Conservation (phyloP, 768 basidiomycete species). For the Russula sp. region DNA sequence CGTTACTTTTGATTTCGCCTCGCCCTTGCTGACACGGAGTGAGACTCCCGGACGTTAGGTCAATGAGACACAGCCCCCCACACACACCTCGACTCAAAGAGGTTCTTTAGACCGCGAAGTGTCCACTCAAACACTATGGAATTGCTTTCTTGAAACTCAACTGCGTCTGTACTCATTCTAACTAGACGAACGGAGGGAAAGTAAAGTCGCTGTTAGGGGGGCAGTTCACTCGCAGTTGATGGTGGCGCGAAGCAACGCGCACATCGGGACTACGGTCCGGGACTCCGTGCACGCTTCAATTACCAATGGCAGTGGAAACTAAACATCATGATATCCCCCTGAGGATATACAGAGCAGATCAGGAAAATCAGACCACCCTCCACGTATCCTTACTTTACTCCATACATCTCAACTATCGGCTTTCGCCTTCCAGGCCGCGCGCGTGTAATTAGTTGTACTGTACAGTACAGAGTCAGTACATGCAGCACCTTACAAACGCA, state of each 20-base stretch:
- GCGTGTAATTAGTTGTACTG: no score
- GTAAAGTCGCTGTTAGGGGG: neutral
- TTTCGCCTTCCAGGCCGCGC: no score
- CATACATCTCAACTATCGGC: no score
- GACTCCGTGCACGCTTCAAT: neutral
- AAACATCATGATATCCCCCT: no score
- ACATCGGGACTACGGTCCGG: neutral
- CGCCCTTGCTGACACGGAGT: slow-evolving; percentile 48
- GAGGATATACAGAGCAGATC: no score
- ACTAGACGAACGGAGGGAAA: neutral
- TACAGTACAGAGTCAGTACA: no score
- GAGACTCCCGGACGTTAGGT: neutral
- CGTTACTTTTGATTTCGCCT: slow-evolving; percentile 68
- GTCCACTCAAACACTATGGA: slow-evolving; percentile 74
- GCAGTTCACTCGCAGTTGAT: neutral
- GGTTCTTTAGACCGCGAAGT: slow-evolving; percentile 55
- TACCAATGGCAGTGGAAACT: no score
- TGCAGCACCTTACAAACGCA: no score
- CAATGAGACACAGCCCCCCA: slow-evolving; percentile 17
- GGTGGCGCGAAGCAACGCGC: neutral
- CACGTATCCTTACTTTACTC: no score
- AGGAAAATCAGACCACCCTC: no score
- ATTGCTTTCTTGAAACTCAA: slow-evolving; percentile 46
- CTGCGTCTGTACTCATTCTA: slow-evolving; percentile 27
- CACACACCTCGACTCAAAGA: slow-evolving; percentile 66